These are phyloP conservation scores for Potentilla sterilis DNA, from an alignment of 306 rosid genomes.

Conservation along the genomic window DNA sequence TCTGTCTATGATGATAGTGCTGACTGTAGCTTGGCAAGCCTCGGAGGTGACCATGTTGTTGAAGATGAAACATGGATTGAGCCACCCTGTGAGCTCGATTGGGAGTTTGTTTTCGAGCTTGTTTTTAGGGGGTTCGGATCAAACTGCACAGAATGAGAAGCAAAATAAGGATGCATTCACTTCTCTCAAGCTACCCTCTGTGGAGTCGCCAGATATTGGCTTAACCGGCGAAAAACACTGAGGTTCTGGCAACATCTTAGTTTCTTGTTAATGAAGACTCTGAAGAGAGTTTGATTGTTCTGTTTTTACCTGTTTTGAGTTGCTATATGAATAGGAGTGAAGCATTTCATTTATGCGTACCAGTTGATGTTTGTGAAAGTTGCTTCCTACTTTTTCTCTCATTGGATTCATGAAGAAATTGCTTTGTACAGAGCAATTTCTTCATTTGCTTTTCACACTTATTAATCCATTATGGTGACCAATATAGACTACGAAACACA, in stretches of 20 bases:
- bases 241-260: background rate
- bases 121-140: slow-evolving; percentile 27
- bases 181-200: slow-evolving; percentile 30
- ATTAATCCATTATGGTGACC: background rate
- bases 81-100: slow-evolving; percentile 50
- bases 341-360: background rate
- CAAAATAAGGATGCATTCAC: slow-evolving; percentile 24
- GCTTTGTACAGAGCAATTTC: background rate
- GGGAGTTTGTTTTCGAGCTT: slow-evolving; percentile 39
- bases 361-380: background rate
- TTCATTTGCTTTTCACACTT: background rate
- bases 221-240: slow-evolving; percentile 20
- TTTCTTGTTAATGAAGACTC: background rate
- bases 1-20: slow-evolving; percentile 71
- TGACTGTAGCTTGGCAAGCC: slow-evolving; percentile 74
- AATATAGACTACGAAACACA: background rate
- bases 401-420: background rate
- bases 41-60: slow-evolving; percentile 67
- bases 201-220: slow-evolving; percentile 33
- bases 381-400: background rate
- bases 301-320: too few species aligned
- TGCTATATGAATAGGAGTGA: background rate
- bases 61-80: slow-evolving; percentile 52
- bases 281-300: background rate
- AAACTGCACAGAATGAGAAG: slow-evolving; percentile 25